phyloP scores from a whole-genome alignment of 768 basidiomycete genomes.

The Jaapia argillacea region DNA sequence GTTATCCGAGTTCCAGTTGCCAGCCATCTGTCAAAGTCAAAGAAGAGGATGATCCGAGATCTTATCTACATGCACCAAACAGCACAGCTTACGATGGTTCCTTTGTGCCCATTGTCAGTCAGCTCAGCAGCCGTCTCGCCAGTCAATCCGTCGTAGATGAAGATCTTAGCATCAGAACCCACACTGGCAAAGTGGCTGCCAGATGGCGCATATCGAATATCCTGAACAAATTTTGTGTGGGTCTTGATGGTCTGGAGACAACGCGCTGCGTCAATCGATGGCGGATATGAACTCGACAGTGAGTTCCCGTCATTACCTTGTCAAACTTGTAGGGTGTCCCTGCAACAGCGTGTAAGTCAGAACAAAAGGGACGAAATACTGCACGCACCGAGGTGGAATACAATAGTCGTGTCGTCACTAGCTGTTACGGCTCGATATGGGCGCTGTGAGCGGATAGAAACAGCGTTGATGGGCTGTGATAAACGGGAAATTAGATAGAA shows the following conservation, averaged over 20 bases:
- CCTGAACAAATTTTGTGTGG: slow-evolving; percentile 90
- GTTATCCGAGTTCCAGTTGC: slow-evolving; percentile 75
- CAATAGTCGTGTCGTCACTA: slow-evolving; percentile 71
- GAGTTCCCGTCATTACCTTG: slow-evolving; percentile 35
- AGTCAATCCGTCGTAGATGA: slow-evolving; percentile 85
- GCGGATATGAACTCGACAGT: neutral
- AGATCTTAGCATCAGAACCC: slow-evolving; percentile 79
- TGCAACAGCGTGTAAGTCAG: slow-evolving; percentile 11
- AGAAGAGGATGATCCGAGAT: neutral
- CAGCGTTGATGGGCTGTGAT: slow-evolving; percentile 79
- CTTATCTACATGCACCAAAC: neutral
- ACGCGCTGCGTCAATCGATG: neutral
- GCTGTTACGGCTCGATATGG: slow-evolving; percentile 90
- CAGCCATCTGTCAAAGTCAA: slow-evolving; percentile 40
- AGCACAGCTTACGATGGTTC: slow-evolving; percentile 51
- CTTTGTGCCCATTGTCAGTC: slow-evolving; percentile 59
- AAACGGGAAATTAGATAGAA: neutral
- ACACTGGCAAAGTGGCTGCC: slow-evolving; percentile 83
- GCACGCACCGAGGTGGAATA: slow-evolving; percentile 66
- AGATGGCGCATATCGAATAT: slow-evolving; percentile 72
- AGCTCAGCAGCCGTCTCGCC: slow-evolving; percentile 72
- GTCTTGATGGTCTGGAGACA: slow-evolving; percentile 61
- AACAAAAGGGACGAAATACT: neutral
- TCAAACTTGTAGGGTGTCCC: slow-evolving; percentile 86
- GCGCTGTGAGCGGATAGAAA: slow-evolving; percentile 78